Evolutionary conservation across 352 stramenopile genomes (phyloP), one percentile per base, ranked within the genome.

Genomic region (Blastocystis hominis): DNA sequence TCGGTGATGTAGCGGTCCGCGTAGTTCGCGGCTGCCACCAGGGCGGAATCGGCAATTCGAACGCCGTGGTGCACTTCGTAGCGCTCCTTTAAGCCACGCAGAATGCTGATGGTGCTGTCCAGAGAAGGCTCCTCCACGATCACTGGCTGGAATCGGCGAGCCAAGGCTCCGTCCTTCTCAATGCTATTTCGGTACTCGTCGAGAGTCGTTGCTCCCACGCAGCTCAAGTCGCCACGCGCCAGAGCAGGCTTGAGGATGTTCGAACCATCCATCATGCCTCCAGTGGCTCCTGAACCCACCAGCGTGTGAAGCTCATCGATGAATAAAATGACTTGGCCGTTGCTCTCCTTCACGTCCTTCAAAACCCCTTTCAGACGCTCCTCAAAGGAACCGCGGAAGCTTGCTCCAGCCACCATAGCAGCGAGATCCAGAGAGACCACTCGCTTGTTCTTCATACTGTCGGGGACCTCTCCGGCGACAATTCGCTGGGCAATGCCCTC

Each of bases 41-140:
- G 90, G 17, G 95, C 94, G 61, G 93, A 94, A 89, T 98, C 95
- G 9, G 93, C 92, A 70, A 98, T 98, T 70, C 94, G 91, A 20
- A 98, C 94, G 36, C 95, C 94, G 89, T 98, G 96, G 89, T 98
- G 95, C 46, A 97, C 91, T 89, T 98, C 96, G 89, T 98, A 98
- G 36, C 95, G 93, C 72, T 97, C 94, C 90, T 98, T 98, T 3
- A 98, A 88, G 9, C 95, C 96, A 53, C 95, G 91, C 38, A 98
- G 90, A 81, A 98, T 98, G 56, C 92, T 96, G 47, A 98, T 92
- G 15, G 96, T 97, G 88, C 98, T 94, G 86, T 98, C 94, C 10
- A 97, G 94, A 75, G 89, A 95, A 15, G 96, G 95, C 89, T 98
- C 94, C 30, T 94, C 92, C 55, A 98, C 93, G 24, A 97, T 90